phyloP scores from a whole-genome alignment of 768 basidiomycete genomes.

The Collybia sp. region DNA sequence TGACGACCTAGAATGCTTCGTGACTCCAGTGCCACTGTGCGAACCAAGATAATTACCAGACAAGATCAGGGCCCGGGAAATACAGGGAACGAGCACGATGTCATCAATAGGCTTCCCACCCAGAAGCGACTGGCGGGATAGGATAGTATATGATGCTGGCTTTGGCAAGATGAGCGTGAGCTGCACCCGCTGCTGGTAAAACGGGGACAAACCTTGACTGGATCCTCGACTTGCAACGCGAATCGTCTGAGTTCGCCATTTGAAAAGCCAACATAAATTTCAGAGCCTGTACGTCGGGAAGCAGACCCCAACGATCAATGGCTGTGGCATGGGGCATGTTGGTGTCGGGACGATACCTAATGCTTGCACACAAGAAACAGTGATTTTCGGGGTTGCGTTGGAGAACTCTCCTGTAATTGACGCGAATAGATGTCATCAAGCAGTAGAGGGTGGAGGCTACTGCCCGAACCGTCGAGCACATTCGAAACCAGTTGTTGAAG shows the following conservation, averaged over 20 bases:
- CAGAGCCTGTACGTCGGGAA: conserved; percentile 47
- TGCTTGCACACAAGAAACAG: conserved; percentile 50
- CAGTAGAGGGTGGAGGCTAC: conserved; percentile 1
- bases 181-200: not conserved
- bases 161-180: conserved; percentile 13
- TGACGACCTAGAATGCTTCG: conserved; percentile 40
- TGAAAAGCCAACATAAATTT: conserved; percentile 83
- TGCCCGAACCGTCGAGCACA: conserved; percentile 20
- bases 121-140: conserved; percentile 68
- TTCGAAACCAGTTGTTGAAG: conserved; percentile 41
- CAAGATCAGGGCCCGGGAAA: conserved; percentile 69
- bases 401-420: not conserved
- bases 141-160: conserved; percentile 59
- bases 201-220: conserved; percentile 34
- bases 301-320: not conserved
- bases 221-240: conserved; percentile 56
- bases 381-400: not conserved
- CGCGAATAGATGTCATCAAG: conserved; percentile 3
- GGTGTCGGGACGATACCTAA: conserved; percentile 32
- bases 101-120: conserved; percentile 72
- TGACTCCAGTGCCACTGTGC: no score
- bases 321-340: not conserved
- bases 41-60: conserved; percentile 46
- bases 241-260: conserved; percentile 85
- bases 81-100: conserved; percentile 72